Conservation (phyloP, 2,329 filamentous ascomycete species). For the Pestalotiopsis fici region DNA sequence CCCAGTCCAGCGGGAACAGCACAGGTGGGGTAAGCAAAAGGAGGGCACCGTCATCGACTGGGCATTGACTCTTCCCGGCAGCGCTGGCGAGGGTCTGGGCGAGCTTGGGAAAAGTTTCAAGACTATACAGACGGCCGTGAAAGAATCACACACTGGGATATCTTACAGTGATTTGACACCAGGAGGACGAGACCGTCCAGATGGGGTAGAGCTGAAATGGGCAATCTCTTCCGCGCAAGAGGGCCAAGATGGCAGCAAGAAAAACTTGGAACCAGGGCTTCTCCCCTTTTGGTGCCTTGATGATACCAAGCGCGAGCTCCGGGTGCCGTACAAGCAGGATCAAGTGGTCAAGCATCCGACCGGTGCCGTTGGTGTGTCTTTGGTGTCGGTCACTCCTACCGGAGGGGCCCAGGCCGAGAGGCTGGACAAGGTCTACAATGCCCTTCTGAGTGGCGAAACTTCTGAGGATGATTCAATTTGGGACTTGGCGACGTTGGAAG, state of each 20-base stretch:
- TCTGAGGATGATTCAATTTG: background rate
- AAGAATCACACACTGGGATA: slow-evolving; percentile 30
- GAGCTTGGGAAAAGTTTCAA: slow-evolving; percentile 26
- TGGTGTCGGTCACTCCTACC: slow-evolving; percentile 38
- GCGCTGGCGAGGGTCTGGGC: slow-evolving; percentile 17
- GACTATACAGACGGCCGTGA: slow-evolving; percentile 36
- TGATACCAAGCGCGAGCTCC: slow-evolving; percentile 52
- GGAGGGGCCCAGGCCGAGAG: slow-evolving; percentile 15
- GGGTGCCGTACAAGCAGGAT: slow-evolving; percentile 49
- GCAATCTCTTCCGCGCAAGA: slow-evolving; percentile 47
- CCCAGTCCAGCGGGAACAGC: slow-evolving; percentile 39
- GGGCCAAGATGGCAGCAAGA: slow-evolving; percentile 8
- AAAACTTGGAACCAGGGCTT: slow-evolving; percentile 42
- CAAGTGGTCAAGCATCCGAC: slow-evolving; percentile 48
- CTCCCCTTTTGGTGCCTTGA: slow-evolving; percentile 70
- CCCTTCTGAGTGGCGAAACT: slow-evolving; percentile 13
- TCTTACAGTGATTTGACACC: slow-evolving; percentile 48
- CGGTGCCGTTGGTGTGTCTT: slow-evolving; percentile 50
- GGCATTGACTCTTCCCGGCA: slow-evolving; percentile 50
- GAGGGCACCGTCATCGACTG: slow-evolving; percentile 59
- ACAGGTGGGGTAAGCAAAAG: slow-evolving; percentile 59
- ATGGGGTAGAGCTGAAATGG: slow-evolving; percentile 61
- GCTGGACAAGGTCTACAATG: slow-evolving; percentile 29
- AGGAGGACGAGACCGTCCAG: slow-evolving; percentile 55
- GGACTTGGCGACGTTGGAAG: slow-evolving; percentile 5